Base-by-base conservation (phyloP, 148 eudicot genomes). In the Cornus suecica region DNA sequence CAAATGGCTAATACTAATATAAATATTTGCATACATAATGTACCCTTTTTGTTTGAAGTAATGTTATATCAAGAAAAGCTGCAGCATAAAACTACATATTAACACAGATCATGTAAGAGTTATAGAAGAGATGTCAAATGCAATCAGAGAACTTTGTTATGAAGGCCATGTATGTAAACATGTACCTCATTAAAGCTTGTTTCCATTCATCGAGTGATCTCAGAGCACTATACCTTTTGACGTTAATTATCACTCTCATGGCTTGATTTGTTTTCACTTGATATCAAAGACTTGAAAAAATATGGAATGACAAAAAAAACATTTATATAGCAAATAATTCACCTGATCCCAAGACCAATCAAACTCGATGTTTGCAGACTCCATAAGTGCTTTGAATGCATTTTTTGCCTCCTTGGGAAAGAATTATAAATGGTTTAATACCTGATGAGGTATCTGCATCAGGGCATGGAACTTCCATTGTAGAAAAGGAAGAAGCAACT, bases 331-430 rank as follows among this genome's bases (percentile, higher is more conserved):
- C 23, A 20, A 34, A 30, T n/a, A 29, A 66, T 8, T 61, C 69
- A 92, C 97, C 97, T 93, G 99, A 66, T 96, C 99, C 99, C 99
- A 96, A 25, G 88, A 93, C 93, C 93, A 96, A 80, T 96, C 98
- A 80, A 93, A 85, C 76, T 88, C 97, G 74, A 93, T 88, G 82
- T 89, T 86, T 77, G 83, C 88, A 82, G 90, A 78, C 84, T 93
- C 98, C 80, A 96, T 56, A 79, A 96, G 97, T 34, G 88, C 82
- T 86, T 86, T 91, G 67, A 93, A 96, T 48, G 93, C 97, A 73
- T 86, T 88, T 84, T 89, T 96, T 68, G 97, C 99, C 81, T 93
- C 98, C 99, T 96, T 82, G 74, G 74, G 16, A 54, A 68, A 63
- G 26, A 76, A 61, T 78, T 54, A 3, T 41, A n/a, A 37, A 27